Evolutionary conservation across 2,329 filamentous ascomycete genomes (phyloP).

Genomic region (Pseudogymnoascus sp.): DNA sequence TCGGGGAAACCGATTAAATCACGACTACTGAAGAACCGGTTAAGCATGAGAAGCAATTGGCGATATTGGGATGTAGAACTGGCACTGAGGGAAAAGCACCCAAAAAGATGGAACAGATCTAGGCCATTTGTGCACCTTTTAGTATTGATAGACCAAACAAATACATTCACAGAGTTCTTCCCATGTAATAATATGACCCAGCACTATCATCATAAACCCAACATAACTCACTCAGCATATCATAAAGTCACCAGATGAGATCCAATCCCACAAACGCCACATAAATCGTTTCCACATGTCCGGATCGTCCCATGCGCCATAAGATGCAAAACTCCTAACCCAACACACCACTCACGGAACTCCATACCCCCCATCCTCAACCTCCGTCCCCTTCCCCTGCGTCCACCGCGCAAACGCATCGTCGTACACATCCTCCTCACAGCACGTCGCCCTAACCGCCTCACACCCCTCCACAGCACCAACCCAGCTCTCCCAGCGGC

Average conservation of each 20-base stretch:
- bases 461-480: slow-evolving; percentile 31
- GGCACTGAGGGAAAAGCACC: background rate
- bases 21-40: background rate
- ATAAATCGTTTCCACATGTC: slow-evolving; percentile 3
- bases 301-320: background rate
- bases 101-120: background rate
- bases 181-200: background rate
- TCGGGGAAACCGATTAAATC: no score
- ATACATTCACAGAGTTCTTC: background rate
- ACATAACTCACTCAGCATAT: background rate
- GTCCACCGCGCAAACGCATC: slow-evolving; percentile 1
- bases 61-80: background rate
- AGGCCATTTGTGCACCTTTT: background rate
- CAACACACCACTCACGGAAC: background rate
- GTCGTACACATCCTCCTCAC: background rate
- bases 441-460: slow-evolving; percentile 28
- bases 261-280: background rate
- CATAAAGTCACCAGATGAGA: background rate
- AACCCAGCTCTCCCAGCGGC: slow-evolving; percentile 31
- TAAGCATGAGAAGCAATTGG: background rate
- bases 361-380: slow-evolving; percentile 3
- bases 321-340: background rate
- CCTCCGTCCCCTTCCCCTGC: background rate
- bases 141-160: background rate
- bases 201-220: background rate